Evolutionary conservation across 306 rosid genomes (phyloP).

Genomic region (Cicer judaicum): DNA sequence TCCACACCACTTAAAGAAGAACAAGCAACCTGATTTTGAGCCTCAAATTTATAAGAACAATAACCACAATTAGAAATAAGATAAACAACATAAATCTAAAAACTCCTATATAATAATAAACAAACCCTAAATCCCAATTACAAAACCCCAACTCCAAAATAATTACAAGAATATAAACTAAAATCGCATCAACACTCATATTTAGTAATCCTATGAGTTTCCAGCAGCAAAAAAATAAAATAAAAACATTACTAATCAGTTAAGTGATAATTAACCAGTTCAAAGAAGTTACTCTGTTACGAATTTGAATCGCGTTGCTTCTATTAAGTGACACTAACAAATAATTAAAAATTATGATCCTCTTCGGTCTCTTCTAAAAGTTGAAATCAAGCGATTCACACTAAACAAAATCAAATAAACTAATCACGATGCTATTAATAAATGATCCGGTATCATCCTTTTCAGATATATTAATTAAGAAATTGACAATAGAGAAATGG

Average conservation of each 20-base stretch:
- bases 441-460: neutral
- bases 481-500: neutral
- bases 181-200: neutral
- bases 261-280: neutral
- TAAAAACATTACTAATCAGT: neutral
- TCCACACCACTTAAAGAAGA: neutral
- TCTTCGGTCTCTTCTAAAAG: neutral
- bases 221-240: neutral
- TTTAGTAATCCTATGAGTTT: neutral
- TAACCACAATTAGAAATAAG: neutral
- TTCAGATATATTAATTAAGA: neutral
- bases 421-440: neutral
- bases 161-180: neutral
- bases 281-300: neutral
- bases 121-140: conserved; percentile 25
- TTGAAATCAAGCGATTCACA: neutral
- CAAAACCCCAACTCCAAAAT: conserved; percentile 4
- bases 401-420: neutral
- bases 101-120: neutral
- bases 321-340: neutral
- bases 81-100: neutral
- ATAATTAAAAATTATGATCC: neutral
- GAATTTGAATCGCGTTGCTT: neutral
- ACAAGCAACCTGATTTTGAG: neutral
- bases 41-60: neutral